Evolutionary conservation across 306 rosid species (phyloP).

Genomic region (Mimosa pudica): DNA sequence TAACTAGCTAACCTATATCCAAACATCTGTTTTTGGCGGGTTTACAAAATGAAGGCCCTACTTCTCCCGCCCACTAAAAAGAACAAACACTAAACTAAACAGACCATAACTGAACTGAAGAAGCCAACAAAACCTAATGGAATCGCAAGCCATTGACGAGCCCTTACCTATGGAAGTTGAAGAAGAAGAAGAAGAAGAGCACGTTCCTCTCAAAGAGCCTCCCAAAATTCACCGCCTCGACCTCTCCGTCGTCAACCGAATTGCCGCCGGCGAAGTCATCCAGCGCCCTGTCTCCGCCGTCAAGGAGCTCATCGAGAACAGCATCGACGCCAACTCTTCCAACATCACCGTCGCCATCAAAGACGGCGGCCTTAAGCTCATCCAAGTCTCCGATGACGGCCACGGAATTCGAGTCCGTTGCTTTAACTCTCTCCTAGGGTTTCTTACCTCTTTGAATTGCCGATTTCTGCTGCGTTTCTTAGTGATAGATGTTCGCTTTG

Average conservation of each 20-base stretch:
- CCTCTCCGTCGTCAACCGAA: conserved; percentile 84
- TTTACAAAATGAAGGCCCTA: not conserved
- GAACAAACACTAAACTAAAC: not conserved
- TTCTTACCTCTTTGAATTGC: too few relatives aligned
- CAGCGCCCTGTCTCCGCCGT: conserved; percentile 89
- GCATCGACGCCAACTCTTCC: conserved; percentile 84
- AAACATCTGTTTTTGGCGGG: not conserved
- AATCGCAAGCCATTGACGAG: conserved; percentile 5
- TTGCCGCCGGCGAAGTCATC: conserved; percentile 95
- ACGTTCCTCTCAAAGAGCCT: conserved; percentile 41
- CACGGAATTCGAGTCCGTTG: conserved; percentile 64
- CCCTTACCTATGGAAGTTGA: conserved; percentile 36
- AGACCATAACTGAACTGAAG: not conserved
- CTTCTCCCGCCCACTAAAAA: not conserved
- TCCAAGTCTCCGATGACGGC: conserved; percentile 93
- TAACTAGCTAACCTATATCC: too few relatives aligned
- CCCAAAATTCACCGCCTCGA: conserved; percentile 81
- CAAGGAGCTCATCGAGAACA: conserved; percentile 90
- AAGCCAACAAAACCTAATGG: not conserved
- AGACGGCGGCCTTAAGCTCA: conserved; percentile 94
- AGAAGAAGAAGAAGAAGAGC: conserved; percentile 11
- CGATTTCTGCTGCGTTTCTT: not conserved
- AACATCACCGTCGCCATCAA: conserved; percentile 71
- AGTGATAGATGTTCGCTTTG: too few relatives aligned
- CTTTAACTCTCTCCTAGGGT: not conserved